Evolutionary conservation across 192 early-diverging fungal species (phyloP), one percentile per base, ranked within the genome.

Genomic region (Phycomyces nitens): DNA sequence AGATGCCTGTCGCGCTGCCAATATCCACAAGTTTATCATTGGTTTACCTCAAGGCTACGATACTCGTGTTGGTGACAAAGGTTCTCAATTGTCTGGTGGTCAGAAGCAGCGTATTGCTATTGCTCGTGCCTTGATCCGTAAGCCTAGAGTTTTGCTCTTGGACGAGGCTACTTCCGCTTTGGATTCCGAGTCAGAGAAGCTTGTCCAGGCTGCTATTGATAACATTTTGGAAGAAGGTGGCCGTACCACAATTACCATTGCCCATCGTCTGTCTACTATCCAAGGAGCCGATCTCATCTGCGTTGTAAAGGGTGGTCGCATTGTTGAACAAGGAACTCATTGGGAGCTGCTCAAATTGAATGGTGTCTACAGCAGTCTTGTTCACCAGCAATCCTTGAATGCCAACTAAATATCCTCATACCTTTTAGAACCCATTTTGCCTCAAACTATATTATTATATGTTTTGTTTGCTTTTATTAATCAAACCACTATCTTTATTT

Each of bases 61-160:
- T 29, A 92, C 90, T 47, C 67, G 68, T 2, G 86, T 88, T 21
- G 89, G 89, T 47, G 85, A 90, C 58, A 82, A 83, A 65, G 89
- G 88, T 6, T 74, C 68, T 58, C 83, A 81, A 58, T 66, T 86
- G 4, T 78, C 75, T 53, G 87, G 87, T 55, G 88, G 88, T 20
- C 88, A 89, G 67, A 92, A 92, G 61, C 88, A 91, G 54, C 84
- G 95, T 21, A 83, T 97, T 60, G 92, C 91, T 5, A 92, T 92
- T 84, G 93, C 92, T 0, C 84, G 94, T 39, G 92, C 94, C 0
- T 72, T 96, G 38, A 88, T 96, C 54, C 87, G 92, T 56, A 86
- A 92, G 56, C 93, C 94, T 40, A 86, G 87, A 69, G 68, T 97
- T 10, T 69, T 96, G 49, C 70, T 96, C 21, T 78, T 97, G 26